These are phyloP conservation scores for Cordyceps javanica DNA, from an alignment of 2,329 filamentous ascomycete species.

Conservation along the genomic window DNA sequence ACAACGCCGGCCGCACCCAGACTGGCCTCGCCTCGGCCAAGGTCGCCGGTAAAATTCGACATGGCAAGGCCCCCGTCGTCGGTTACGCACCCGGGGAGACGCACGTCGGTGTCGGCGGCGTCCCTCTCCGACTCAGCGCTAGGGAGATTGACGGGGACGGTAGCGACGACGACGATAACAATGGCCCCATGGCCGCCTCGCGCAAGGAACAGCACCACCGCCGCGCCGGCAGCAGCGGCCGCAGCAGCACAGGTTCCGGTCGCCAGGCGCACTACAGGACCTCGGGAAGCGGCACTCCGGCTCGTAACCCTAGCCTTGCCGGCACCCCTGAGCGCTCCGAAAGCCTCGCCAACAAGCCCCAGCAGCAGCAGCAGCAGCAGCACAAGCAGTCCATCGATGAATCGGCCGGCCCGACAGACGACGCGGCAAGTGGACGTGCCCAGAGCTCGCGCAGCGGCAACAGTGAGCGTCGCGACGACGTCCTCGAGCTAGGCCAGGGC, in stretches of 20 bases:
- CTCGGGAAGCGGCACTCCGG: slow-evolving; percentile 37
- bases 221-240: slow-evolving; percentile 67
- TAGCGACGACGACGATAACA: slow-evolving; percentile 63
- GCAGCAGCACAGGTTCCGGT: slow-evolving; percentile 58
- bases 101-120: slow-evolving; percentile 67
- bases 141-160: slow-evolving; percentile 89
- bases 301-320: slow-evolving; percentile 43
- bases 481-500: slow-evolving; percentile 47
- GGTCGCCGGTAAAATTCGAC: slow-evolving; percentile 80
- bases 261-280: slow-evolving; percentile 45
- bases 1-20: slow-evolving; percentile 44
- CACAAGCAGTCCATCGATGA: slow-evolving; percentile 27
- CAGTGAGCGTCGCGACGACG: slow-evolving; percentile 55
- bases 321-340: slow-evolving; percentile 50
- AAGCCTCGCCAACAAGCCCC: slow-evolving; percentile 38
- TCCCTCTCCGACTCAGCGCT: slow-evolving; percentile 88
- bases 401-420: slow-evolving; percentile 26
- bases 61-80: slow-evolving; percentile 71
- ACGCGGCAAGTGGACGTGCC: slow-evolving; percentile 41
- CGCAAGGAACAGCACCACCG: slow-evolving; percentile 49
- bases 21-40: slow-evolving; percentile 57
- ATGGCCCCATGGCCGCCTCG: slow-evolving; percentile 34
- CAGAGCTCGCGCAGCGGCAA: slow-evolving; percentile 49
- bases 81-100: slow-evolving; percentile 74
- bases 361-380: slow-evolving; percentile 18